These are phyloP conservation scores for Aspergillus sp. DNA, from an alignment of 2,329 filamentous ascomycete species.

Conservation along the genomic window DNA sequence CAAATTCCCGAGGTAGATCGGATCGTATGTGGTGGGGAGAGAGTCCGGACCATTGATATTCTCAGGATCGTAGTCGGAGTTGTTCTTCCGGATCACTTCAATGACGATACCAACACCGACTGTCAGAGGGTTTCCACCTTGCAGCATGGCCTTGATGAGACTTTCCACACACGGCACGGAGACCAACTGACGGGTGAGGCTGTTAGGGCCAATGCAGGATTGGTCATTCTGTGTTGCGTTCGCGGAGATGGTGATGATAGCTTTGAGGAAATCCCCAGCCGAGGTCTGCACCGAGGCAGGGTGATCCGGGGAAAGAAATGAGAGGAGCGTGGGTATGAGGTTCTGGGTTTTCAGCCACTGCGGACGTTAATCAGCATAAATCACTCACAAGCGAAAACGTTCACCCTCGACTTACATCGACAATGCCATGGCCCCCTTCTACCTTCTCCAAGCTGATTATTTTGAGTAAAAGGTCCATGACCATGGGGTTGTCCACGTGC, in stretches of 20 bases:
- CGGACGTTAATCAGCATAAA: conserved; percentile 6
- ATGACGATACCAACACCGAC: conserved; percentile 97
- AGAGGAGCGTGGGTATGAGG: conserved; percentile 81
- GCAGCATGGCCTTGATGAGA: conserved; percentile 88
- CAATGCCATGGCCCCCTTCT: conserved; percentile 86
- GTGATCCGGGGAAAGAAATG: conserved; percentile 81
- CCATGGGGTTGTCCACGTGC: conserved; percentile 95
- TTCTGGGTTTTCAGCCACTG: conserved; percentile 91
- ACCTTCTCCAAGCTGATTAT: conserved; percentile 95
- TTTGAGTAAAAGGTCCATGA: conserved; percentile 96
- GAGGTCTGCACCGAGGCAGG: conserved; percentile 92
- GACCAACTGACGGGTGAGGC: conserved; percentile 90
- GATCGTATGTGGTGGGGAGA: conserved; percentile 80
- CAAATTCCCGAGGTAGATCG: conserved; percentile 91
- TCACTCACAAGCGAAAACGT: not conserved
- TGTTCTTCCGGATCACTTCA: conserved; percentile 98
- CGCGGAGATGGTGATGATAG: conserved; percentile 97
- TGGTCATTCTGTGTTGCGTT: conserved; percentile 98
- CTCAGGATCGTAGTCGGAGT: conserved; percentile 97
- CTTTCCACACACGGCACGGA: conserved; percentile 79
- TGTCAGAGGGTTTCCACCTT: conserved; percentile 88
- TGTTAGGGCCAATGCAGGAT: conserved; percentile 97
- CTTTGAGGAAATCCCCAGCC: conserved; percentile 95
- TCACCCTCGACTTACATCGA: conserved; percentile 67
- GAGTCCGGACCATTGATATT: conserved; percentile 78